phyloP scores from a whole-genome alignment of 805 yeast genomes.

The Pichia nakasei region DNA sequence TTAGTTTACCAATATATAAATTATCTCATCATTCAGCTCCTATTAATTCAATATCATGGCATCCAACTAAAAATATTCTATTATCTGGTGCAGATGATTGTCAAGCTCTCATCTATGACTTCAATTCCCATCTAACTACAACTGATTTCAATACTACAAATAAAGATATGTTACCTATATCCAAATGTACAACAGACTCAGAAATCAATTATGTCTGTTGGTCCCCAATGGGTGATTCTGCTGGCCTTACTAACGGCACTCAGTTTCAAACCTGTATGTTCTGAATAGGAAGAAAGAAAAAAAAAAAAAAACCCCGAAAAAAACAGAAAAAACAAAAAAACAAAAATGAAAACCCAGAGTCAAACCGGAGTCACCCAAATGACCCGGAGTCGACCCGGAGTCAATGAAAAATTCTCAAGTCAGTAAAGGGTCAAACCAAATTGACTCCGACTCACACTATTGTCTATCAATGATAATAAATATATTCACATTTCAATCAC shows the following conservation, averaged over 20 bases:
- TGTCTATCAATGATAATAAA: no score
- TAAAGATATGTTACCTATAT: neutral
- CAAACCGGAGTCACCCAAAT: no score
- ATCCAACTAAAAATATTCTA: slow-evolving; percentile 60
- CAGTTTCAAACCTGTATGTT: slow-evolving; percentile 55
- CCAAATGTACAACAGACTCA: slow-evolving; percentile 29
- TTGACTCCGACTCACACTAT: no score
- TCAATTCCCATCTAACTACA: slow-evolving; percentile 17
- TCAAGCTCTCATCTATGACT: slow-evolving; percentile 64
- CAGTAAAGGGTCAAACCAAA: no score
- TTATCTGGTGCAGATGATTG: slow-evolving; percentile 65
- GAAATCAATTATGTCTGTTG: slow-evolving; percentile 77
- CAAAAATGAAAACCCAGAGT: no score
- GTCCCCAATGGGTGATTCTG: slow-evolving; percentile 69
- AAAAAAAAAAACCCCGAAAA: no score
- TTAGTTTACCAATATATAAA: slow-evolving; percentile 70
- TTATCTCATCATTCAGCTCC: slow-evolving; percentile 60
- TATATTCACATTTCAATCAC: no score
- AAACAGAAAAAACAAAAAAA: no score
- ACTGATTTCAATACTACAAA: slow-evolving; percentile 9
- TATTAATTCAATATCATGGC: slow-evolving; percentile 76
- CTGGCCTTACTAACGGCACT: slow-evolving; percentile 65
- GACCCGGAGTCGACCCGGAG: no score
- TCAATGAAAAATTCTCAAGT: no score
- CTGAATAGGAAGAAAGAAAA: neutral